Evolutionary conservation across 352 stramenopile species (phyloP).

Genomic region (Pythium folliculosum): DNA sequence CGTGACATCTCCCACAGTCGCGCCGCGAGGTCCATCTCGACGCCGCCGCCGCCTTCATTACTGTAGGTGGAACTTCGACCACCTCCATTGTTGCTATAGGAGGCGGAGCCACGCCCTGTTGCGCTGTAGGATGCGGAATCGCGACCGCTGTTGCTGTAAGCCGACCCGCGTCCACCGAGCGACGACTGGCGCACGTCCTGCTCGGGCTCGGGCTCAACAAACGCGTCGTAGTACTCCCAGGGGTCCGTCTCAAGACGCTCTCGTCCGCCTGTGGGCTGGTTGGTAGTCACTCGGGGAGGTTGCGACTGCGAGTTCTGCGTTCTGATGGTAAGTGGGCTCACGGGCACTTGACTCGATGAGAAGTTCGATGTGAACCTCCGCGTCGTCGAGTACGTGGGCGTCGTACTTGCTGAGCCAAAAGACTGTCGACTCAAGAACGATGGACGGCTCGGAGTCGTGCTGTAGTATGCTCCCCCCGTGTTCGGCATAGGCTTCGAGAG

Average conservation of each 20-base stretch:
- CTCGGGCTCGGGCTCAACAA: constrained; percentile 35
- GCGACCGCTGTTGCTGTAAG: constrained; percentile 8
- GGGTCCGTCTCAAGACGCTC: constrained; percentile 63
- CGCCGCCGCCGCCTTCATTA: constrained; percentile 1
- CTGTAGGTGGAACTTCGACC: constrained; percentile 18
- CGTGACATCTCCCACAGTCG: constrained; percentile 66
- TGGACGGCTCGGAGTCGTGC: constrained; percentile 3
- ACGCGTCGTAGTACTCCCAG: constrained; percentile 66
- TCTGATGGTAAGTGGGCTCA: constrained; percentile 59
- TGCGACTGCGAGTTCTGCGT: constrained; percentile 14
- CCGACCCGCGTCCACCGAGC: constrained; percentile 10
- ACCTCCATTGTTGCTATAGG: not conserved
- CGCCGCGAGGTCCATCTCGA: constrained; percentile 42
- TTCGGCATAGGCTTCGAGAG: constrained; percentile 5
- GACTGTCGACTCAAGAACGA: constrained; percentile 11
- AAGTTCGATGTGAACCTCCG: constrained; percentile 26
- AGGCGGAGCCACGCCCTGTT: constrained; percentile 2
- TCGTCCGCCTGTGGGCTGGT: constrained; percentile 27
- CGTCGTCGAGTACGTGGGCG: constrained; percentile 13
- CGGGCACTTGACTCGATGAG: constrained; percentile 51
- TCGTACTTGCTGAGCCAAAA: constrained; percentile 10
- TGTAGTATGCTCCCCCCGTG: constrained; percentile 1
- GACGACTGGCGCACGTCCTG: constrained; percentile 31
- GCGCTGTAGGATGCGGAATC: constrained; percentile 7
- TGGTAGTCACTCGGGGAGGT: not conserved